Conservation (phyloP, 2,329 filamentous ascomycete genomes). For the Pestalotiopsis sp. region DNA sequence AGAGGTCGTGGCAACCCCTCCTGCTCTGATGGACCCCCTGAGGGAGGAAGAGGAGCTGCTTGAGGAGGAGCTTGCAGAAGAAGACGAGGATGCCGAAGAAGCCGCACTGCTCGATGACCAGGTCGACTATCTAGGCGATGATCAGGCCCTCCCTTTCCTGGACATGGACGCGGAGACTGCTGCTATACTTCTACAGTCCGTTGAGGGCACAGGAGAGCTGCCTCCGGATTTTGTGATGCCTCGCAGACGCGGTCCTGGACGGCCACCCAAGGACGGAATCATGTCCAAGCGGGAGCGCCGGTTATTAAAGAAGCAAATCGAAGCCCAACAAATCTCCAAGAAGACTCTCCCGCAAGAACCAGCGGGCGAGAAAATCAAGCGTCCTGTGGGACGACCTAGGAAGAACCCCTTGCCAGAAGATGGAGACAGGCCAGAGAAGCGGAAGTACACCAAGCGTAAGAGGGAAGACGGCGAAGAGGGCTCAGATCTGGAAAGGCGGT, state of each 20-base stretch:
- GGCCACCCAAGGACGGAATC: conserved; percentile 80
- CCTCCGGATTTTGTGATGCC: conserved; percentile 38
- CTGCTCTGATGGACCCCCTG: conserved; percentile 33
- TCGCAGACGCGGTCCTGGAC: conserved; percentile 75
- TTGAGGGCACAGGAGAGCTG: conserved; percentile 8
- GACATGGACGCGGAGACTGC: neutral
- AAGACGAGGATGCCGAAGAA: conserved; percentile 25
- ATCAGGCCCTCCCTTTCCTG: conserved; percentile 5
- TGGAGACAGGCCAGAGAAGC: conserved; percentile 61
- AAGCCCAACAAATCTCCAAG: conserved; percentile 50
- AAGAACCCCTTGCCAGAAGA: conserved; percentile 65
- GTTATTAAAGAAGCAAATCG: conserved; percentile 60
- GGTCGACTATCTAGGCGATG: conserved; percentile 16
- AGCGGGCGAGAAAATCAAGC: conserved; percentile 56
- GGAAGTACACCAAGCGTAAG: conserved; percentile 68
- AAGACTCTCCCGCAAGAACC: conserved; percentile 52
- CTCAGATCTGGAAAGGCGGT: conserved; percentile 57
- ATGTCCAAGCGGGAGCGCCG: conserved; percentile 79
- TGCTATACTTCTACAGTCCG: conserved; percentile 14
- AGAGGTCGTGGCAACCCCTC: conserved; percentile 43
- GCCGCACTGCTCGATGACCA: conserved; percentile 17
- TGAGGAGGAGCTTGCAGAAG: conserved; percentile 37
- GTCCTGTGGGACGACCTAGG: conserved; percentile 66
- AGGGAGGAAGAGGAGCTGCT: conserved; percentile 39
- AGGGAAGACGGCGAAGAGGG: conserved; percentile 59